Evolutionary conservation across 192 early-diverging fungal genomes (phyloP).

Genomic region (Podila horticola): DNA sequence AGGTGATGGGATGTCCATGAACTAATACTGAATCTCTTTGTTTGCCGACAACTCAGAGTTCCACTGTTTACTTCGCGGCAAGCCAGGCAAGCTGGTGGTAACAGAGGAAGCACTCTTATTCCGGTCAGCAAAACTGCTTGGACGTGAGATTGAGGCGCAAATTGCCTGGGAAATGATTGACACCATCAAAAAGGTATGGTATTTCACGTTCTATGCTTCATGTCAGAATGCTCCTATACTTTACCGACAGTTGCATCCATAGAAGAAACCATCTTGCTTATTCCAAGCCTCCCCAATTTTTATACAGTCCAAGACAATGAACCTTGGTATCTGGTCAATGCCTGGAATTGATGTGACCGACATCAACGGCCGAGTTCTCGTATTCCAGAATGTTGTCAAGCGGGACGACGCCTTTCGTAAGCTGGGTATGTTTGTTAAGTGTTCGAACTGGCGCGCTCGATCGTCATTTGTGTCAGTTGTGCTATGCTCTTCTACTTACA

Average conservation of each 20-base stretch:
- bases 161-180: constrained; percentile 39
- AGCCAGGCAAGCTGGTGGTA: constrained; percentile 48
- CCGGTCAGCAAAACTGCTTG: constrained; percentile 38
- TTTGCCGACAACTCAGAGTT: constrained; percentile 20
- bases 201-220: too few species aligned
- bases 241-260: too few species aligned
- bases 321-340: constrained; percentile 45
- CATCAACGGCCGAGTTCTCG: constrained; percentile 20
- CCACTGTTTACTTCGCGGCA: constrained; percentile 43
- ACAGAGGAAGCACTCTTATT: constrained; percentile 37
- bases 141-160: constrained; percentile 19
- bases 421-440: not conserved
- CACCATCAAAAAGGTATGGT: constrained; percentile 33
- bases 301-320: constrained; percentile 31
- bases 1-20: too few species aligned
- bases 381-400: constrained; percentile 43
- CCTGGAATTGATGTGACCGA: constrained; percentile 52
- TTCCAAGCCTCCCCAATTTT: not conserved
- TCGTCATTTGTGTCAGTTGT: too few species aligned
- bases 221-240: too few species aligned
- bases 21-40: not conserved
- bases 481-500: too few species aligned
- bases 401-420: constrained; percentile 52
- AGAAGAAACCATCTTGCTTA: not conserved
- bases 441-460: too few species aligned